phyloP scores from a whole-genome alignment of 176 grass and related monocot genomes.

The Olyra latifolia region DNA sequence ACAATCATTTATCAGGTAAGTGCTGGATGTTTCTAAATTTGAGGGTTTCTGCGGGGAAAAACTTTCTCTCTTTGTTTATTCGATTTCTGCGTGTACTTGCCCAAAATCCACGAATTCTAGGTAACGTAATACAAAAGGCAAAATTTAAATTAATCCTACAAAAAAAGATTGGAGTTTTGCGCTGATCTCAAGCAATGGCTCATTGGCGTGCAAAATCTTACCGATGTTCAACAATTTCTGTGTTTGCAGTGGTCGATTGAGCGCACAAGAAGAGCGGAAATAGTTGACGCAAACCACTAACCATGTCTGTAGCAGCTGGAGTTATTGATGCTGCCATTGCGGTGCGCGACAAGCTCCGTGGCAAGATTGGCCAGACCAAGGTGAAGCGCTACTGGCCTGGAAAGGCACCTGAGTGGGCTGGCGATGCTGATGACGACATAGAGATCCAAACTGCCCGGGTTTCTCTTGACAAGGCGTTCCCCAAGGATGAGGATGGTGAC shows the following conservation, averaged over 20 bases:
- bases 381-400: constrained; percentile 89
- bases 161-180: background rate
- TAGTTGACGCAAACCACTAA: background rate
- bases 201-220: background rate
- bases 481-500: constrained; percentile 46
- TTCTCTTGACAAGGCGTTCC: constrained; percentile 78
- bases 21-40: background rate
- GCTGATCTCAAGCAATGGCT: background rate
- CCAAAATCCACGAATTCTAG: background rate
- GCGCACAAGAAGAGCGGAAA: background rate
- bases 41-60: background rate
- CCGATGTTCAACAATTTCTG: background rate
- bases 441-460: constrained; percentile 42
- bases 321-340: constrained; percentile 76
- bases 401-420: constrained; percentile 78
- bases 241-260: background rate
- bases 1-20: no score
- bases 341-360: constrained; percentile 79
- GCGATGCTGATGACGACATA: constrained; percentile 42
- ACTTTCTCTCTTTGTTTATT: background rate
- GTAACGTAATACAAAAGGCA: background rate
- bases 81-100: background rate
- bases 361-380: constrained; percentile 96
- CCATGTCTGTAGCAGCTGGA: constrained; percentile 77
- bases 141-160: no score